Conservation (phyloP, 2,329 filamentous ascomycete genomes). For the Aspergillus sp. region DNA sequence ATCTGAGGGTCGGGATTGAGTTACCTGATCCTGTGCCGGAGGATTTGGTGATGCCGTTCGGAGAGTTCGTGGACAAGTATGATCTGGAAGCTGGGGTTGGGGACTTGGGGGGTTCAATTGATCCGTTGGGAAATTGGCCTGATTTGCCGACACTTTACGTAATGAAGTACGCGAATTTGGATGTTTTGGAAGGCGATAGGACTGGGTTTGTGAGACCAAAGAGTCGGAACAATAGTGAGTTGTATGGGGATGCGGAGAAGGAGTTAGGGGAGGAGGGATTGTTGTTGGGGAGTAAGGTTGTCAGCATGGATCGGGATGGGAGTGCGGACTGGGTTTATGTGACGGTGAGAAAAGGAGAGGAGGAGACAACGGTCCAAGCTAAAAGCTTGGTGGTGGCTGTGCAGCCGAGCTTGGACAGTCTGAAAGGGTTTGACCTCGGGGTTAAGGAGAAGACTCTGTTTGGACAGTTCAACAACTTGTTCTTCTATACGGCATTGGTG, state of each 20-base stretch:
- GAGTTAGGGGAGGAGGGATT: not conserved
- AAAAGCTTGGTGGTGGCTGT: slow-evolving; percentile 41
- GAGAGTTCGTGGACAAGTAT: slow-evolving; percentile 20
- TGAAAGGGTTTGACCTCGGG: slow-evolving; percentile 36
- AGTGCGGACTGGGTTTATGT: slow-evolving; percentile 16
- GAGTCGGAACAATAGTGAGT: not conserved
- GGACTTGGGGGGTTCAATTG: not conserved
- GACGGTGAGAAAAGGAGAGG: slow-evolving; percentile 25
- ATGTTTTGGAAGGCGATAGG: not conserved
- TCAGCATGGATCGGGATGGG: not conserved
- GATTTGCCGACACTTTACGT: slow-evolving; percentile 10
- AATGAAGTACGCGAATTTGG: slow-evolving; percentile 8
- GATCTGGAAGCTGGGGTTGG: not conserved
- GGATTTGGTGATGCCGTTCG: slow-evolving; percentile 19
- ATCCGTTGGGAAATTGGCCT: not conserved
- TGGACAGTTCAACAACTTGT: slow-evolving; percentile 23
- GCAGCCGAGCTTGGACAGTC: slow-evolving; percentile 37
- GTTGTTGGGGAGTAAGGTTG: not conserved
- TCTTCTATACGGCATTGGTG: slow-evolving; percentile 36
- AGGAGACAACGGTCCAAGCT: slow-evolving; percentile 35
- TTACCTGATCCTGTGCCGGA: slow-evolving; percentile 27
- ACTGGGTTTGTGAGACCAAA: not conserved
- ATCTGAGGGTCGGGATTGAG: slow-evolving; percentile 9
- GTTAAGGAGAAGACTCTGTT: slow-evolving; percentile 35
- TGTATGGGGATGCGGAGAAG: not conserved